Percentiles rank a stretch among this genome's conserved stretches.
These are phyloP conservation scores for Pelargonium nanum DNA, from an alignment of 345 rosid genomes.

Conservation along the genomic window DNA sequence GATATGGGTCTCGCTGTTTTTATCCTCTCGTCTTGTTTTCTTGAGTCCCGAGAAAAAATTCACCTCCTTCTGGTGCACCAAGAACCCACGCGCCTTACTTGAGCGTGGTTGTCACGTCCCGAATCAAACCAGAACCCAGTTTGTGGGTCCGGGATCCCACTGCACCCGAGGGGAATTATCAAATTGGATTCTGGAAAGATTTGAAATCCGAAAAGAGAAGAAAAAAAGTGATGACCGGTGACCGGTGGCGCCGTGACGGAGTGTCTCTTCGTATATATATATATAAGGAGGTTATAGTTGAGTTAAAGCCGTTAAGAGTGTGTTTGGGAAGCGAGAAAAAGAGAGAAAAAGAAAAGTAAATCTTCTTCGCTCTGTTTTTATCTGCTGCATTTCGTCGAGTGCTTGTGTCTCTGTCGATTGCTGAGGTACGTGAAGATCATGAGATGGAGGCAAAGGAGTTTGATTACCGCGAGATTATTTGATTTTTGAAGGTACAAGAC, in stretches of 20 bases:
- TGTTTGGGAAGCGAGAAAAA: conserved; percentile 2
- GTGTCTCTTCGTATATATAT: background rate
- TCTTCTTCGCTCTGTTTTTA: background rate
- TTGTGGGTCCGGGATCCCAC: conserved; percentile 13
- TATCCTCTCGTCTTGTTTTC: too few relatives aligned
- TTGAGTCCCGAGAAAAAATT: too few relatives aligned
- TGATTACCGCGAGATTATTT: conserved; percentile 17
- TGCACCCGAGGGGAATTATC: conserved; percentile 3
- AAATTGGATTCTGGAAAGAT: conserved; percentile 8
- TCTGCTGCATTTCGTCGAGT: background rate
- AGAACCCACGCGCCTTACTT: background rate
- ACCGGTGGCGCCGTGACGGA: conserved; percentile 12
- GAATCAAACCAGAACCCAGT: background rate
- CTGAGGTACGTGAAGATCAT: background rate
- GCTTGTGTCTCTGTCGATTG: background rate
- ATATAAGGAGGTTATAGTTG: background rate
- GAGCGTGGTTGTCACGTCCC: background rate
- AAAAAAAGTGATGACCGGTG: conserved; percentile 11
- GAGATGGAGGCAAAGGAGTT: conserved; percentile 41
- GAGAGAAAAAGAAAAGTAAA: conserved; percentile 4
- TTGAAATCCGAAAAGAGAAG: conserved; percentile 5
- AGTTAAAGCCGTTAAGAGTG: background rate
- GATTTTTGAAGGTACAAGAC: conserved; percentile 1
- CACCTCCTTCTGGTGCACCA: too few relatives aligned
- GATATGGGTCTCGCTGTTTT: background rate